A percentile compares a stretch with the other conserved stretches of the same genome.
Evolutionary conservation across 1,139 yeast genomes (phyloP).

Genomic region (Suhomyces taliae): DNA sequence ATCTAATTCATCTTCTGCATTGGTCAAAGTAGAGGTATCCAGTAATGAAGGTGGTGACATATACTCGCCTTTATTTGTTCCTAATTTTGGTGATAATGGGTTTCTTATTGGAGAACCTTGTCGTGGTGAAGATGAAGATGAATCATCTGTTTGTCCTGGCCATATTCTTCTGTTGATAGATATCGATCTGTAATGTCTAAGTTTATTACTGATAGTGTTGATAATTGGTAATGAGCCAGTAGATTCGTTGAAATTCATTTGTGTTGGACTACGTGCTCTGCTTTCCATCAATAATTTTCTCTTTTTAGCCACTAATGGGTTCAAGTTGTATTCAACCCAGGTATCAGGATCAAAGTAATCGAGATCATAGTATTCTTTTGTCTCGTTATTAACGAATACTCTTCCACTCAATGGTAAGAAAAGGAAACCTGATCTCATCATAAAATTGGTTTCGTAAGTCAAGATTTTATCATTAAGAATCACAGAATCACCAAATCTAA

Average conservation of each 20-base stretch:
- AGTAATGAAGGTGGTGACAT: constrained; percentile 2
- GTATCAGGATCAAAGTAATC: constrained; percentile 79
- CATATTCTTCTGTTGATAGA: constrained; percentile 15
- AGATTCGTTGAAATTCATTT: neutral
- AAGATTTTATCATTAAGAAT: constrained; percentile 70
- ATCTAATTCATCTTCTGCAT: constrained; percentile 8
- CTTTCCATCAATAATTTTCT: constrained; percentile 22
- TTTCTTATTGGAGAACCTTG: neutral
- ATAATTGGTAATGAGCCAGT: constrained; percentile 22
- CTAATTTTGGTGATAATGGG: constrained; percentile 3
- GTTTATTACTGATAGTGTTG: constrained; percentile 22
- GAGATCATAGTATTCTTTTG: constrained; percentile 58
- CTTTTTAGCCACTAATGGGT: constrained; percentile 65
- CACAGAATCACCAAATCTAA: constrained; percentile 79
- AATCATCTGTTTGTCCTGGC: neutral
- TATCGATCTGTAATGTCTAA: constrained; percentile 23
- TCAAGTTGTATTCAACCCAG: constrained; percentile 75
- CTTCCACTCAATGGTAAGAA: constrained; percentile 76
- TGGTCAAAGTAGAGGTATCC: neutral
- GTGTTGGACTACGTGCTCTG: neutral
- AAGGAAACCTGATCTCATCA: constrained; percentile 81
- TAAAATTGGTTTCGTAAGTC: constrained; percentile 79
- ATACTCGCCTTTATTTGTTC: constrained; percentile 1
- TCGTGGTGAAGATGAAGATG: neutral
- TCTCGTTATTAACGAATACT: constrained; percentile 62